Evolutionary conservation across 2,329 filamentous ascomycete species (phyloP), one percentile per base, ranked within the genome.

Genomic region (Colletotrichum sp.): DNA sequence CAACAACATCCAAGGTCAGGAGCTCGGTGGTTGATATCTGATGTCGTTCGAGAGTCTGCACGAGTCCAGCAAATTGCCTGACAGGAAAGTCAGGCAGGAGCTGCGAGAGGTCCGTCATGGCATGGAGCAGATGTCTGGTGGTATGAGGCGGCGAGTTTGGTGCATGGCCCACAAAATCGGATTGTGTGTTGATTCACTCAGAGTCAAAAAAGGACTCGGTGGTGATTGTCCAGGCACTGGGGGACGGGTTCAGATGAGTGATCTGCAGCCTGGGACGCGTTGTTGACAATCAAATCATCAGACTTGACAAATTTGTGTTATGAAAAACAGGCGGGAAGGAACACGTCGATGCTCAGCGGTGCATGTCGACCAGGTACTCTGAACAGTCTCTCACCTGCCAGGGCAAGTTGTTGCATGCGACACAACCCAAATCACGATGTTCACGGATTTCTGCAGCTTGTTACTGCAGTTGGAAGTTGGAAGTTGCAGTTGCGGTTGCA

Each of bases 21-120:
- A 99, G 90, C 83, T 99, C 97, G 80, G 92, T 93, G 36, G 94
- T 95, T 30, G 94, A 94, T 82, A 99, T 88, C 68, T 90, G 89
- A 80, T 95, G 92, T 83, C 92, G 92, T 86, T 99, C 96, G 71
- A 99, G 91, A 27, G 92, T 92, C 4, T 95, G 93, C 36, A 98
- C 86, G 63, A 98, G 92, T 81, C 94, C 92, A 57, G 93, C 89
- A 86, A 94, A 96, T 77, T 90, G 90, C 82, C 91, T 89, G 78
- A 91, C 89, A 77, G 94, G 91, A 83, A 98, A 98, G 85, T 92
- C 90, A 81, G 96, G 96, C 79, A 98, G 91, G 83, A 98, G 92
- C 83, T 92, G 91, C 82, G 93, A 90, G 82, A 99, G 92, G 91
- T 99, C 96, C 81, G 93, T 95, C 95, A 98, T 98, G 87, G 84